Evolutionary conservation across 2,329 filamentous ascomycete species (phyloP).

Genomic region (Piedraia hortae): DNA sequence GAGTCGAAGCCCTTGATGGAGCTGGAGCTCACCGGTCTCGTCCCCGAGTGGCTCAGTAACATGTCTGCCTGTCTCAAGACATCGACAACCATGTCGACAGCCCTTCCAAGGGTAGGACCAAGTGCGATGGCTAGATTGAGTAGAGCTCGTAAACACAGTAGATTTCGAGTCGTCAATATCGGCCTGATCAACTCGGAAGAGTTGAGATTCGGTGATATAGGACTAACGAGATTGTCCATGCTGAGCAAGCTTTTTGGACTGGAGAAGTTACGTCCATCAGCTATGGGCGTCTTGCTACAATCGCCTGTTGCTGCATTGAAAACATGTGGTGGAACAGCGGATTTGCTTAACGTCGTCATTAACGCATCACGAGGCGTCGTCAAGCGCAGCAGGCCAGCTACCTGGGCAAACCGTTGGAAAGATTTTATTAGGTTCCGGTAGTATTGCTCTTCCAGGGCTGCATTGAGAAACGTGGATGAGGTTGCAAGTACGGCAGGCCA

Average conservation of each 20-base stretch:
- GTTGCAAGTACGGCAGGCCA: constrained; percentile 91
- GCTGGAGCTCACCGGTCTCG: constrained; percentile 5
- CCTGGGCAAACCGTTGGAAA: constrained; percentile 86
- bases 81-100: constrained; percentile 79
- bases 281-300: constrained; percentile 9
- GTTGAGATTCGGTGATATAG: no score
- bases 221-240: constrained; percentile 40
- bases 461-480: constrained; percentile 84
- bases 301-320: constrained; percentile 15
- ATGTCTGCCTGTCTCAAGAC: constrained; percentile 83
- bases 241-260: constrained; percentile 48
- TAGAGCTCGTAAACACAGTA: constrained; percentile 68
- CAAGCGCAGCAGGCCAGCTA: constrained; percentile 65
- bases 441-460: constrained; percentile 73
- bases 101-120: constrained; percentile 56
- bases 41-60: constrained; percentile 28
- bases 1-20: constrained; percentile 6
- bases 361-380: constrained; percentile 78
- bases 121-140: constrained; percentile 89
- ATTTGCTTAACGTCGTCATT: constrained; percentile 75
- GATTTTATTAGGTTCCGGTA: constrained; percentile 78
- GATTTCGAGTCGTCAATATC: constrained; percentile 59
- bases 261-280: constrained; percentile 33
- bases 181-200: constrained; percentile 24
- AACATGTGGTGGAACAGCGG: constrained; percentile 61